Conservation (phyloP, 192 early-diverging fungal genomes). For the Gorgonomyces haynaldii region DNA sequence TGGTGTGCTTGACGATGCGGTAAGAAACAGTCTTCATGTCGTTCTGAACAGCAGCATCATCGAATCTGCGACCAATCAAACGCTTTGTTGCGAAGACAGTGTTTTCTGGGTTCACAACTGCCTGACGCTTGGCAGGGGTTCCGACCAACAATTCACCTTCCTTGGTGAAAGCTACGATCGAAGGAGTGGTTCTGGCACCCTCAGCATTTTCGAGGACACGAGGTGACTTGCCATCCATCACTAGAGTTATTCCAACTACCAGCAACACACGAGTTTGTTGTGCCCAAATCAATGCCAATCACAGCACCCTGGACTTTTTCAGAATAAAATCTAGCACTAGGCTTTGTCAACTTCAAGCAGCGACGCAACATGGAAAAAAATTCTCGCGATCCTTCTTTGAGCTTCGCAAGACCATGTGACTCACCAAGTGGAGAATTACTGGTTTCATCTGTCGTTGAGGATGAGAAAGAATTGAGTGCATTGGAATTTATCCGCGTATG, state of each 20-base stretch:
- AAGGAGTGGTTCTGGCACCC: conserved; percentile 93
- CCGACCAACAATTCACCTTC: conserved; percentile 95
- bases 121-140: conserved; percentile 93
- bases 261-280: conserved; percentile 99
- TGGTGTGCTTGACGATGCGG: conserved; percentile 89
- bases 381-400: no score
- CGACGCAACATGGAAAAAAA: no score
- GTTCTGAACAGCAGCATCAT: conserved; percentile 75
- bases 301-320: conserved; percentile 66
- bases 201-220: conserved; percentile 96
- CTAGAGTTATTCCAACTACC: conserved; percentile 25
- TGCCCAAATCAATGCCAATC: conserved; percentile 98
- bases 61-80: conserved; percentile 88
- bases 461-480: no score
- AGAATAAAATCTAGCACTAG: conserved; percentile 12
- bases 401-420: no score
- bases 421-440: no score
- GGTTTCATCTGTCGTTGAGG: no score
- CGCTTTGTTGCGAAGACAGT: conserved; percentile 96
- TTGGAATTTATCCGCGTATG: no score
- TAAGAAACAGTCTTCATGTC: conserved; percentile 86
- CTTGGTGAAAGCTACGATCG: conserved; percentile 90
- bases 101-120: conserved; percentile 97
- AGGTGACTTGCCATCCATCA: conserved; percentile 97
- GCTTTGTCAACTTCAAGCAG: no score